Percentiles rank a stretch among this genome's conserved stretches.
These are phyloP conservation scores for Backusella psychrophila DNA, from an alignment of 192 early-diverging fungal genomes.

Conservation along the genomic window DNA sequence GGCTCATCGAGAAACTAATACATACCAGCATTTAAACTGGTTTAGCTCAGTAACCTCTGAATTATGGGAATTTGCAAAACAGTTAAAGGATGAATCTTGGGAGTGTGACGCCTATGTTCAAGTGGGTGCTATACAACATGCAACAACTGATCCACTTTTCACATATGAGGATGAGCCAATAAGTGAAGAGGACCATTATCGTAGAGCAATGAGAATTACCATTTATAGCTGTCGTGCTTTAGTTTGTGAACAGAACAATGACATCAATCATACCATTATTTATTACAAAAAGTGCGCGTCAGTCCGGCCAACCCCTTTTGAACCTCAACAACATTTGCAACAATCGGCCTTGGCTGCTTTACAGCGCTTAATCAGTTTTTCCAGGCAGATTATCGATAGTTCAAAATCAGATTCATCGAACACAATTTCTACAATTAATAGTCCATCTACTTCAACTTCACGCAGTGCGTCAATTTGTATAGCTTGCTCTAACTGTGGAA, in stretches of 20 bases:
- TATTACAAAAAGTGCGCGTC: constrained; percentile 12
- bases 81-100: constrained; percentile 9
- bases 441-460: background rate
- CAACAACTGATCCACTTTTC: background rate
- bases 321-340: constrained; percentile 9
- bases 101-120: background rate
- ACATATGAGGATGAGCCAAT: background rate
- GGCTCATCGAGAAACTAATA: constrained; percentile 9
- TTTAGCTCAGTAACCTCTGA: background rate
- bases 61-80: constrained; percentile 18
- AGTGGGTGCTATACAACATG: background rate
- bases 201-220: constrained; percentile 1
- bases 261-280: background rate
- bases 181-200: background rate
- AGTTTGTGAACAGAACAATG: background rate
- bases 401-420: background rate
- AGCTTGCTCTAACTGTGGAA: constrained; percentile 5
- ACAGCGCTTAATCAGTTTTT: background rate
- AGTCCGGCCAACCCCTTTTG: constrained; percentile 2
- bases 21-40: constrained; percentile 5
- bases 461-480: background rate
- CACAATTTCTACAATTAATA: background rate
- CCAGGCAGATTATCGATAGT: background rate
- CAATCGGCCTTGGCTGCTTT: constrained; percentile 7
- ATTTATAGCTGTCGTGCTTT: constrained; percentile 13